phyloP scores from a whole-genome alignment of 768 basidiomycete genomes.

The Tulasnella sp. region DNA sequence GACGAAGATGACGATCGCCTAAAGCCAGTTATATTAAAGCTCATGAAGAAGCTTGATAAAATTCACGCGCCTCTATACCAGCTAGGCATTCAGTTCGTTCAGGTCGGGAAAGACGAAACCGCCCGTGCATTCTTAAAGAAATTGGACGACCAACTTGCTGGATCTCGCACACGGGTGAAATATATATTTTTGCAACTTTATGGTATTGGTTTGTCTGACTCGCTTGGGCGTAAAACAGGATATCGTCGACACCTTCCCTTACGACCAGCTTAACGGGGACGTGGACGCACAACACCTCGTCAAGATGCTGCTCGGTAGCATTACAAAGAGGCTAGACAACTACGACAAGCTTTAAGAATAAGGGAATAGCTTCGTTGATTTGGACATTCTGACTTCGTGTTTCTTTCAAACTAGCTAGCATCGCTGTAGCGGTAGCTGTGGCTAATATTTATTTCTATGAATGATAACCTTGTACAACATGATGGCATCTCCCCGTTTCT shows the following conservation, averaged over 20 bases:
- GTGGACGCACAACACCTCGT: conserved; percentile 39
- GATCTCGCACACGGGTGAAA: conserved; percentile 39
- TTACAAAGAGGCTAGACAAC: conserved; percentile 20
- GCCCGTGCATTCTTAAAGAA: conserved; percentile 36
- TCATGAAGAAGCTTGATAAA: conserved; percentile 26
- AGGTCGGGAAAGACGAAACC: conserved; percentile 41
- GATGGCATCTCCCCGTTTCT: too few relatives aligned
- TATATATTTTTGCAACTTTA: conserved; percentile 18
- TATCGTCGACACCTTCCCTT: conserved; percentile 61
- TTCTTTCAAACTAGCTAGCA: too few relatives aligned
- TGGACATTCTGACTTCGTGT: neutral
- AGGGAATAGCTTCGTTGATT: neutral
- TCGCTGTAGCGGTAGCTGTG: too few relatives aligned
- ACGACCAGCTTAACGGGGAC: conserved; percentile 25
- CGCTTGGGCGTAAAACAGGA: conserved; percentile 32
- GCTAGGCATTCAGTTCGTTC: conserved; percentile 52
- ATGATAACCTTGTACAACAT: too few relatives aligned
- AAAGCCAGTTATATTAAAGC: neutral
- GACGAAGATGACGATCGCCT: neutral
- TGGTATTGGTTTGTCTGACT: too few relatives aligned
- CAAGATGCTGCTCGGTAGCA: conserved; percentile 55
- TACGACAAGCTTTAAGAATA: neutral
- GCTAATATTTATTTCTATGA: too few relatives aligned
- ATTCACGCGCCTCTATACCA: conserved; percentile 27
- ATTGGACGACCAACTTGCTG: conserved; percentile 30